Evolutionary conservation across 805 yeast species (phyloP).

Genomic region (Kluyveromyces lactis): DNA sequence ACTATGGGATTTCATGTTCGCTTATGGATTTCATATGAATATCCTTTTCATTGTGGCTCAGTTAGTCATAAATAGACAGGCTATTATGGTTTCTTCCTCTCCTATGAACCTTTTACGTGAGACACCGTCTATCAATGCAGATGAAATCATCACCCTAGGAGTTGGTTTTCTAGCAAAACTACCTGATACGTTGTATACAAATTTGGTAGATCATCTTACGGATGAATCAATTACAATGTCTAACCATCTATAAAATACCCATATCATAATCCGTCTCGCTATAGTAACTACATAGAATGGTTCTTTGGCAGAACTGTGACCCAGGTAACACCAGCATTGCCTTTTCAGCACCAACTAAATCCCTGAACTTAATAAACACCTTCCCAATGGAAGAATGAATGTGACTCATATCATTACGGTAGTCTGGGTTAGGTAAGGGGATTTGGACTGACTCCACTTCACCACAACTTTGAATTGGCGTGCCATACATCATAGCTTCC

Average conservation of each 20-base stretch:
- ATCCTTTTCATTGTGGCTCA: constrained; percentile 79
- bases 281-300: constrained; percentile 55
- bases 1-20: constrained; percentile 86
- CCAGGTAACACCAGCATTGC: constrained; percentile 61
- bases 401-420: constrained; percentile 36
- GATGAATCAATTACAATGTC: constrained; percentile 11
- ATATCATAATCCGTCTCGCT: constrained; percentile 51
- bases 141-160: constrained; percentile 67
- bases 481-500: constrained; percentile 36
- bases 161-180: constrained; percentile 71
- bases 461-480: constrained; percentile 36
- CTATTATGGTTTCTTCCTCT: constrained; percentile 42
- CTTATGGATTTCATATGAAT: constrained; percentile 86
- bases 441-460: constrained; percentile 45
- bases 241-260: constrained; percentile 11
- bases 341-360: constrained; percentile 39
- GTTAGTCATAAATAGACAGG: constrained; percentile 56
- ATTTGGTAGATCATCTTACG: constrained; percentile 26
- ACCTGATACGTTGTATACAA: constrained; percentile 50
- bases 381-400: constrained; percentile 59
- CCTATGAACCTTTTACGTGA: constrained; percentile 67
- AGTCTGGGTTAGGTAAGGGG: constrained; percentile 45
- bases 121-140: constrained; percentile 63
- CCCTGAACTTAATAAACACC: constrained; percentile 57
- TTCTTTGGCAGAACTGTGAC: constrained; percentile 55